phyloP scores from a whole-genome alignment of 139 green algal genomes.

The Haematococcus lacustris region DNA sequence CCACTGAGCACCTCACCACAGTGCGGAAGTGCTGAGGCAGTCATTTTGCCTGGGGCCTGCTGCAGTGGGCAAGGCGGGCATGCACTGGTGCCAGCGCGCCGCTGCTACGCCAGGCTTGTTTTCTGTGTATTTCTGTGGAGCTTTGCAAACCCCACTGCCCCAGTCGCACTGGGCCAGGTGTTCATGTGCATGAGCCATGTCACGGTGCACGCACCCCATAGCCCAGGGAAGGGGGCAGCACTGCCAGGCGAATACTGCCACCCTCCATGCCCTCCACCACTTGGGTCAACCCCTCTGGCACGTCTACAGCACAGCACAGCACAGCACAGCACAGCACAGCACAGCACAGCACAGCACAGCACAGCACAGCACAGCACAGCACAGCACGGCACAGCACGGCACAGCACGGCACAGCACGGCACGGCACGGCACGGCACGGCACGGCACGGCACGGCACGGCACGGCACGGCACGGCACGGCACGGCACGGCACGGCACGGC shows the following conservation, averaged over 20 bases:
- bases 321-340: constrained; percentile 4
- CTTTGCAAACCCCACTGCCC: too few species aligned
- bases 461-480: constrained; percentile 11
- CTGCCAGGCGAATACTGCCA: not conserved
- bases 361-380: constrained; percentile 10
- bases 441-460: constrained; percentile 6
- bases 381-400: constrained; percentile 8
- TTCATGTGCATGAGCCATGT: too few species aligned
- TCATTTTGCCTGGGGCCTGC: too few species aligned
- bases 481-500: constrained; percentile 11
- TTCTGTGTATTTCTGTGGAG: too few species aligned
- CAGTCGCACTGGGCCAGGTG: too few species aligned
- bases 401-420: constrained; percentile 3
- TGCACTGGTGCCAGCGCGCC: too few species aligned
- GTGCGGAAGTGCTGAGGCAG: too few species aligned
- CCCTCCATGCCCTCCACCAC: not conserved
- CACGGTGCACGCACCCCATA: not conserved
- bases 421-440: constrained; percentile 9
- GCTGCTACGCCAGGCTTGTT: too few species aligned
- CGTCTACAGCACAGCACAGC: constrained; percentile 3
- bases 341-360: constrained; percentile 7
- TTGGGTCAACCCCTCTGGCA: constrained; percentile 2
- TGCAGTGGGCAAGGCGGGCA: too few species aligned
- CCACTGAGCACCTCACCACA: too few species aligned
- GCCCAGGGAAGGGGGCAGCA: not conserved